Evolutionary conservation across 345 rosid genomes (phyloP).

Genomic region (Erysimum cheiranthoides): DNA sequence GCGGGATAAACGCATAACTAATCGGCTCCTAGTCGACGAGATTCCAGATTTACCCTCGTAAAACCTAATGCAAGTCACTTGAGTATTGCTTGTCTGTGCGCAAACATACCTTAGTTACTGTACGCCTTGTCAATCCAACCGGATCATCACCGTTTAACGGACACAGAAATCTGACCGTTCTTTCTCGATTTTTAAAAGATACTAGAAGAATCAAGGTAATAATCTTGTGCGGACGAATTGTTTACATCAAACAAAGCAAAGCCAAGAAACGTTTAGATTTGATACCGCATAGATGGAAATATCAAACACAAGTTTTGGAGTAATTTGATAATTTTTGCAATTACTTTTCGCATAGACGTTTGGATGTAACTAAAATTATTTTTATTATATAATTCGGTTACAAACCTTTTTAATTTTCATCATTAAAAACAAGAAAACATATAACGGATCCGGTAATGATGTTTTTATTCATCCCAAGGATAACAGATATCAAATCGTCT

Average conservation of each 20-base stretch:
- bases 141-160: background rate
- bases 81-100: background rate
- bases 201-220: background rate
- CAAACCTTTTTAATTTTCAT: too few species aligned
- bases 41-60: slow-evolving; percentile 28
- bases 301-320: too few species aligned
- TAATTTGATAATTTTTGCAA: too few species aligned
- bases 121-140: slow-evolving; percentile 2
- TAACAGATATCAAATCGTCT: slow-evolving; percentile 11
- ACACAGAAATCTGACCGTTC: slow-evolving; percentile 6
- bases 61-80: background rate
- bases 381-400: too few species aligned
- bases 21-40: background rate
- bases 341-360: too few species aligned
- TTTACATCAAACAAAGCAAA: too few species aligned
- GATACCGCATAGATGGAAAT: too few species aligned
- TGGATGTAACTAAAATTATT: too few species aligned
- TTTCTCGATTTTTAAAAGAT: background rate
- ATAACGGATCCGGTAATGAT: too few species aligned
- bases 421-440: too few species aligned
- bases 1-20: slow-evolving; percentile 32
- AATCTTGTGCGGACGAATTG: background rate
- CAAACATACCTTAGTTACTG: background rate
- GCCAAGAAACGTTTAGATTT: too few species aligned
- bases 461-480: slow-evolving; percentile 10